These are phyloP conservation scores for Pseudocercospora pini-densiflorae DNA, from an alignment of 2,329 filamentous ascomycete genomes.

Conservation along the genomic window DNA sequence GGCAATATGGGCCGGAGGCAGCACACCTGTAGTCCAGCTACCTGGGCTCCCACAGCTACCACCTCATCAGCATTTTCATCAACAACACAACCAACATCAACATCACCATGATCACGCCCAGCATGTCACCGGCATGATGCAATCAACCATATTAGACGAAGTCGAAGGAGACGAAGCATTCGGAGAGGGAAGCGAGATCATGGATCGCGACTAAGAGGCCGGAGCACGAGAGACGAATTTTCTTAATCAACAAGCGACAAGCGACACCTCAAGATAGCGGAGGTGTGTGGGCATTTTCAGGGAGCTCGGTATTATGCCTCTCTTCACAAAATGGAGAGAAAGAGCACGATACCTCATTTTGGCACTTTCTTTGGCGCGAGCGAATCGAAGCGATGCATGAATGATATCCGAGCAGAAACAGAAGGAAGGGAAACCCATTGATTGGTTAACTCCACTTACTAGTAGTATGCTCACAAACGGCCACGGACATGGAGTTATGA, in stretches of 20 bases:
- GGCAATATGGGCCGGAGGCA: slow-evolving; percentile 26
- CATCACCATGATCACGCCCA: slow-evolving; percentile 32
- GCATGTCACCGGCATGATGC: slow-evolving; percentile 45
- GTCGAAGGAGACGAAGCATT: slow-evolving; percentile 50
- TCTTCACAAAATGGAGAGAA: background rate
- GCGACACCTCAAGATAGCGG: background rate
- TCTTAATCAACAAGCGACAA: no score
- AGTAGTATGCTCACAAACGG: background rate
- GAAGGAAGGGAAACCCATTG: no score
- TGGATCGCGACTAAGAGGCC: slow-evolving; percentile 36
- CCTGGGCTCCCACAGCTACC: background rate
- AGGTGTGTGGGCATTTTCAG: background rate
- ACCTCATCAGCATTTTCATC: background rate
- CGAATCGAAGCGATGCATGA: background rate
- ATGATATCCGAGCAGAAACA: background rate
- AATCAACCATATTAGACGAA: slow-evolving; percentile 44
- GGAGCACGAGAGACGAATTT: background rate
- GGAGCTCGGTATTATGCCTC: background rate
- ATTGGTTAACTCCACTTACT: background rate
- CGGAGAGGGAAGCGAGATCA: slow-evolving; percentile 51
- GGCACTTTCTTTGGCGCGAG: background rate
- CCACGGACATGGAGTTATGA: no score
- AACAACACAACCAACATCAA: background rate
- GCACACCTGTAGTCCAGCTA: slow-evolving; percentile 11
- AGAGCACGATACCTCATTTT: background rate